Evolutionary conservation across 495 filamentous ascomycete genomes (phyloP).

Genomic region (Pyrenopolyporus hunteri): DNA sequence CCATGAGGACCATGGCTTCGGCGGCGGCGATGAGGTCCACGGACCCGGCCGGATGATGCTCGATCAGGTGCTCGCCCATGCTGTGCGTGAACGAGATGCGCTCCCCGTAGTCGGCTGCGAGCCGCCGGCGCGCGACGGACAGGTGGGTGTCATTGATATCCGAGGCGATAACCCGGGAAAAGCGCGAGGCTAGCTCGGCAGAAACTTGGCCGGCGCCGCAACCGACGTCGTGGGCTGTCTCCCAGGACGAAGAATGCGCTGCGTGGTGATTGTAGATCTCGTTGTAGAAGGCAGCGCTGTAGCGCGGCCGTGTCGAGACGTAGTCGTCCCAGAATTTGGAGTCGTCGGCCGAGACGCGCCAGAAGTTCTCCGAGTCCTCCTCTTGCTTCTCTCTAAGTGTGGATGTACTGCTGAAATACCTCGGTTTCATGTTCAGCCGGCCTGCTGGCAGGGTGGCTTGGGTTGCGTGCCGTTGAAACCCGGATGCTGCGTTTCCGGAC

Average conservation of each 20-base stretch:
- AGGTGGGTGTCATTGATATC: constrained; percentile 34
- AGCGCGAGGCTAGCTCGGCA: constrained; percentile 25
- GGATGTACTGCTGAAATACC: too few relatives aligned
- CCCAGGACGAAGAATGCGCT: constrained; percentile 16
- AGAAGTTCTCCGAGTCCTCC: constrained; percentile 17
- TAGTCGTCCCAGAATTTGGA: constrained; percentile 20
- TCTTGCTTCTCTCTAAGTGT: too few relatives aligned
- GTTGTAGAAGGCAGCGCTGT: constrained; percentile 29
- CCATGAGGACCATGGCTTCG: constrained; percentile 40
- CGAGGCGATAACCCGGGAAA: constrained; percentile 36
- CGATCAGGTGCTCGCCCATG: constrained; percentile 31
- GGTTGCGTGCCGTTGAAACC: background rate
- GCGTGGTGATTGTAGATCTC: constrained; percentile 39
- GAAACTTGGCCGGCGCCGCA: constrained; percentile 39
- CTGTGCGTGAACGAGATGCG: constrained; percentile 18
- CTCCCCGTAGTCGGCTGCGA: background rate
- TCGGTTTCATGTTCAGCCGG: too few relatives aligned
- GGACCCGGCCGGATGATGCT: constrained; percentile 15
- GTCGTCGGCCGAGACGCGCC: constrained; percentile 6
- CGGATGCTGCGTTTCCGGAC: background rate
- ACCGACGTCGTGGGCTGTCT: constrained; percentile 41
- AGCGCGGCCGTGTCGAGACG: constrained; percentile 9
- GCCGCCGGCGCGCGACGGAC: constrained; percentile 23
- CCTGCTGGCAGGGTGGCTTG: too few relatives aligned
- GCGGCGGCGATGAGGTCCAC: constrained; percentile 39